phyloP scores from a whole-genome alignment of 2,329 filamentous ascomycete genomes.

The Hypomyces rosellus region DNA sequence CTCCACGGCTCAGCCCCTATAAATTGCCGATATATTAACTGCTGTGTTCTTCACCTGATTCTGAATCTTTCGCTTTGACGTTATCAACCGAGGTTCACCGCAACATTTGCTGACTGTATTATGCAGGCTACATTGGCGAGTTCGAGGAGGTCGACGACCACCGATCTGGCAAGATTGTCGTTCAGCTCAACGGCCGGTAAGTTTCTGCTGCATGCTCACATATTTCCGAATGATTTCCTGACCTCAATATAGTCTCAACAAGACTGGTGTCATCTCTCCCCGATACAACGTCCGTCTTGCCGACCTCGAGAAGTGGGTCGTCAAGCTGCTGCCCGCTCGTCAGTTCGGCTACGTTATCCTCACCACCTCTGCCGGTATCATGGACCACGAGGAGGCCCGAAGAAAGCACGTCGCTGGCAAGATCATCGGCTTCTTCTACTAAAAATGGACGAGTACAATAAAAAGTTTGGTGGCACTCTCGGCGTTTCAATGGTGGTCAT shows the following conservation, averaged over 20 bases:
- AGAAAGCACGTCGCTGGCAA: conserved; percentile 99
- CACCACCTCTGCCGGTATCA: conserved; percentile 98
- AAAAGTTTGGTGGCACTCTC: conserved; percentile 29
- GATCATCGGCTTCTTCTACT: conserved; percentile 99
- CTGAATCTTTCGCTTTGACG: conserved; percentile 41
- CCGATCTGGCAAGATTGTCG: conserved; percentile 99
- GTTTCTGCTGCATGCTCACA: conserved; percentile 8
- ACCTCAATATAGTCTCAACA: conserved; percentile 64
- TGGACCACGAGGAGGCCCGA: conserved; percentile 99
- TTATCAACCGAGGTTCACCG: conserved; percentile 83
- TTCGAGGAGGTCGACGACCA: conserved; percentile 99
- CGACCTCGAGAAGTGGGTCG: conserved; percentile 99
- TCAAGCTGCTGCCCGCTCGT: conserved; percentile 97
- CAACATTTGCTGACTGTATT: conserved; percentile 66
- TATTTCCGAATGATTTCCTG: neutral
- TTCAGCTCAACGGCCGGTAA: conserved; percentile 91
- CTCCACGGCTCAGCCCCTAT: conserved; percentile 97
- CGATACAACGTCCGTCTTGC: conserved; percentile 98
- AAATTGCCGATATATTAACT: conserved; percentile 95
- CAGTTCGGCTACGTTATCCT: conserved; percentile 99
- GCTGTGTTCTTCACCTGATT: conserved; percentile 95
- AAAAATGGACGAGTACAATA: conserved; percentile 31
- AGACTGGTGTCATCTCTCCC: conserved; percentile 98
- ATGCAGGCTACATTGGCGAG: conserved; percentile 92
- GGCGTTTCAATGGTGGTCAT: conserved; percentile 30